Evolutionary conservation across 2,329 filamentous ascomycete species (phyloP).

Genomic region (Penicillium sp.): DNA sequence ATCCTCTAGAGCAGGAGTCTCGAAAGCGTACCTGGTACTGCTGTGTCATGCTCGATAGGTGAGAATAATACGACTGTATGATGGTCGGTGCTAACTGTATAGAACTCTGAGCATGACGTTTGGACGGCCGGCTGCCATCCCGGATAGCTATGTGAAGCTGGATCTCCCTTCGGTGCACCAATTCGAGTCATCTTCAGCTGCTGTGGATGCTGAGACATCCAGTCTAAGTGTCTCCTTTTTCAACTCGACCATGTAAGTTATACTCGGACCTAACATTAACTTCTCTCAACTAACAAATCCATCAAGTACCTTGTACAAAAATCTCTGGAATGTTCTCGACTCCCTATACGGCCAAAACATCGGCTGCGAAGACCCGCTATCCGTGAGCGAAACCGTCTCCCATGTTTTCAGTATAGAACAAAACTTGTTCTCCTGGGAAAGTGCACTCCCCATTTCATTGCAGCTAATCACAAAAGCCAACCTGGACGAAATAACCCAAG

Average conservation of each 20-base stretch:
- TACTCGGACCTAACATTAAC: neutral
- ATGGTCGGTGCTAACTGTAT: neutral
- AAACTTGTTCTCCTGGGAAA: constrained; percentile 17
- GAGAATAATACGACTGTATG: neutral
- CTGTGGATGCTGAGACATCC: constrained; percentile 11
- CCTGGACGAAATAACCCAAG: neutral
- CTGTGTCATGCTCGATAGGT: constrained; percentile 51
- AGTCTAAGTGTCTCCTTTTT: constrained; percentile 19
- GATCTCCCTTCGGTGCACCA: constrained; percentile 31
- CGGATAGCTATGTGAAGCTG: constrained; percentile 45
- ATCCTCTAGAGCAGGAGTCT: constrained; percentile 48
- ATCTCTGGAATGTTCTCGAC: constrained; percentile 39
- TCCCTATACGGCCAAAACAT: constrained; percentile 48
- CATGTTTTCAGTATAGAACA: constrained; percentile 33
- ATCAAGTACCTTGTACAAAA: constrained; percentile 30
- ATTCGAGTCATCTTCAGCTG: constrained; percentile 7
- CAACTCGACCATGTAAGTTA: constrained; percentile 26
- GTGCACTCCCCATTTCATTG: constrained; percentile 10
- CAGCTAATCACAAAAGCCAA: constrained; percentile 3
- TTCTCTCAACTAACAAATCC: neutral
- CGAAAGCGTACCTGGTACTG: constrained; percentile 53
- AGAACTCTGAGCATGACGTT: constrained; percentile 54
- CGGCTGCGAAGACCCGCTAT: constrained; percentile 31
- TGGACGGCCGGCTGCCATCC: constrained; percentile 49
- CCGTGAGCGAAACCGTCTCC: constrained; percentile 31